Evolutionary conservation across 1,284 basidiomycete species (phyloP).

Genomic region (Tausonia pullulans): DNA sequence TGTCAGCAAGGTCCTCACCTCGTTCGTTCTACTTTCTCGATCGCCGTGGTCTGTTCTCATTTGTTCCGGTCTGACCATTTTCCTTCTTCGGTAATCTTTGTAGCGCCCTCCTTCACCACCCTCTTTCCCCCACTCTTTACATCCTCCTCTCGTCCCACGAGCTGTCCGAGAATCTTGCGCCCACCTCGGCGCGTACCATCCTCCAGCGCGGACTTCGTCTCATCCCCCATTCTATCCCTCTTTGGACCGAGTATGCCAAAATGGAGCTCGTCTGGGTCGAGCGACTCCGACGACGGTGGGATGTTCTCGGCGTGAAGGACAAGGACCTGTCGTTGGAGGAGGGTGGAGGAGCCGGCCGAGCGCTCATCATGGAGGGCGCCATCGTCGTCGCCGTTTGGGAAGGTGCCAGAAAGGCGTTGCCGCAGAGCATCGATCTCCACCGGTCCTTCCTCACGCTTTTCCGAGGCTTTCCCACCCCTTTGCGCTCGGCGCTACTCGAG

Average conservation of each 20-base stretch:
- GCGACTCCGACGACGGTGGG: conserved; percentile 68
- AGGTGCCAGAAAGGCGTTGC: conserved; percentile 27
- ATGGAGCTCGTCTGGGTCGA: conserved; percentile 88
- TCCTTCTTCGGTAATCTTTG: neutral
- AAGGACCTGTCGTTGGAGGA: conserved; percentile 4
- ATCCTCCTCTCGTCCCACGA: conserved; percentile 79
- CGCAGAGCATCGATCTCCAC: conserved; percentile 26
- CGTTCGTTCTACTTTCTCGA: neutral
- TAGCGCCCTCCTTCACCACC: conserved; percentile 77
- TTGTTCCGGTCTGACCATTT: neutral
- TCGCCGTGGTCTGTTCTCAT: neutral
- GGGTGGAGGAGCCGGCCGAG: conserved; percentile 19
- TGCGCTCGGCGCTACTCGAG: conserved; percentile 26
- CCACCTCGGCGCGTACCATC: conserved; percentile 62
- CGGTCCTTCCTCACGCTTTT: conserved; percentile 26
- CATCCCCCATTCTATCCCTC: conserved; percentile 52
- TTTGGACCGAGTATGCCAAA: conserved; percentile 81
- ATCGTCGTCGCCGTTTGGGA: conserved; percentile 31
- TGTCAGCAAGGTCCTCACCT: conserved; percentile 48
- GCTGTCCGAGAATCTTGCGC: conserved; percentile 55
- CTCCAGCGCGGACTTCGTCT: conserved; percentile 76
- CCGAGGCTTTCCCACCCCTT: conserved; percentile 31
- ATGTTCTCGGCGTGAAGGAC: conserved; percentile 39
- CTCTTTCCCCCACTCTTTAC: conserved; percentile 66
- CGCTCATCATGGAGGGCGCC: conserved; percentile 33